Conservation (phyloP, 306 rosid genomes). For the Malus sieversii region DNA sequence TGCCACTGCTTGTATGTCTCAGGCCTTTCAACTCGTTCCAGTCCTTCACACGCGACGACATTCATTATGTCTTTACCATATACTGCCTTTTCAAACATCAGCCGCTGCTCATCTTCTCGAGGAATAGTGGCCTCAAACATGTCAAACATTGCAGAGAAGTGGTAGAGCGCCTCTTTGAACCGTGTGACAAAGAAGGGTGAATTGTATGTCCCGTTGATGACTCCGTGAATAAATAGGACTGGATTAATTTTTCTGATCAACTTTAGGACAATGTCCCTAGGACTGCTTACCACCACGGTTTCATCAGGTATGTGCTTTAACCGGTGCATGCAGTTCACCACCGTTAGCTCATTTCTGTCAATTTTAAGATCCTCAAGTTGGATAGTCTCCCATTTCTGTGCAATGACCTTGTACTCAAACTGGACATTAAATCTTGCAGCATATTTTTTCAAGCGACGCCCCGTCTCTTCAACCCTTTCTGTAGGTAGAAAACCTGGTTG, state of each 20-base stretch:
- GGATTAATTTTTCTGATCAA: constrained; percentile 28
- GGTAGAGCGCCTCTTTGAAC: constrained; percentile 29
- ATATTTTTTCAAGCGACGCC: constrained; percentile 26
- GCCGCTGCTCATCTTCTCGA: constrained; percentile 17
- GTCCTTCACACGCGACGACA: constrained; percentile 28
- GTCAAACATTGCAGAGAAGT: constrained; percentile 23
- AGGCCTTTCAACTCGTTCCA: constrained; percentile 27
- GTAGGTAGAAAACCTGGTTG: constrained; percentile 37
- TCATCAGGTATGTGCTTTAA: constrained; percentile 26
- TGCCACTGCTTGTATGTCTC: constrained; percentile 34
- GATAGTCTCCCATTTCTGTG: constrained; percentile 40
- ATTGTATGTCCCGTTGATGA: constrained; percentile 20
- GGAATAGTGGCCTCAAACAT: constrained; percentile 18
- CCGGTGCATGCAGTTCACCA: constrained; percentile 24
- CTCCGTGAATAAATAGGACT: constrained; percentile 16
- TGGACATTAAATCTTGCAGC: constrained; percentile 32
- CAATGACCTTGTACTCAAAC: constrained; percentile 29
- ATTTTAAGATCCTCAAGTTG: constrained; percentile 17
- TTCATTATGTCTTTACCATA: constrained; percentile 24
- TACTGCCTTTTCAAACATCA: constrained; percentile 21
- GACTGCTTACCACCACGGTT: constrained; percentile 14
- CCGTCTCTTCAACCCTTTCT: constrained; percentile 30
- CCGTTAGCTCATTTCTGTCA: constrained; percentile 10
- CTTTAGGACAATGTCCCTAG: constrained; percentile 25
- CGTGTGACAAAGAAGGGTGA: constrained; percentile 29